Evolutionary conservation across 2,329 filamentous ascomycete species (phyloP).

Genomic region (Chalaropsis thielavioides): DNA sequence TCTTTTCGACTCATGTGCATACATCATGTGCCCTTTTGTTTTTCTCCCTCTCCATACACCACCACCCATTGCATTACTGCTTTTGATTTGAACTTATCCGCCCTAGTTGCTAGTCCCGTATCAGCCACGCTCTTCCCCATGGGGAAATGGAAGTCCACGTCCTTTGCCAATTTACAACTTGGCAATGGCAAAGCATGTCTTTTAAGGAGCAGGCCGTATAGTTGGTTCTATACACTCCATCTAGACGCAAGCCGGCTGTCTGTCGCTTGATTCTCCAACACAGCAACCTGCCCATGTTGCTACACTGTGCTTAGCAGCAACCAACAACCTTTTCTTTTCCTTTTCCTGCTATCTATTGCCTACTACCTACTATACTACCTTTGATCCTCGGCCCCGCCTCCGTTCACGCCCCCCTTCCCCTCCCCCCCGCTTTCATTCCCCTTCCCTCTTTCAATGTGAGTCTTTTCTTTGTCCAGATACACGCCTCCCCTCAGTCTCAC

Average conservation of each 20-base stretch:
- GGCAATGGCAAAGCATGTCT: neutral
- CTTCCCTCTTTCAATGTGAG: neutral
- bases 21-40: neutral
- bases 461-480: neutral
- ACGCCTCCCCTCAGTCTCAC: neutral
- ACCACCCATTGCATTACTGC: neutral
- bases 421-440: neutral
- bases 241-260: neutral
- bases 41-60: neutral
- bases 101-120: constrained; percentile 3
- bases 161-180: neutral
- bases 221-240: neutral
- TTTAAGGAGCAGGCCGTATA: neutral
- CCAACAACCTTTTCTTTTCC: neutral
- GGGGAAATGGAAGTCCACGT: constrained; percentile 6
- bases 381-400: neutral
- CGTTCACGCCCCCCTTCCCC: neutral
- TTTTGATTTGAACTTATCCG: neutral
- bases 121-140: constrained; percentile 4
- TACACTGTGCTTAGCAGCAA: neutral
- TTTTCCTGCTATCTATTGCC: neutral
- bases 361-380: neutral
- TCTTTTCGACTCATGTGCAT: neutral
- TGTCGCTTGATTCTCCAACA: neutral
- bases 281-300: neutral